Percentiles rank a stretch among this genome's conserved stretches.
These are phyloP conservation scores for Yarrowia keelungensis DNA, from an alignment of 805 yeast genomes.

Conservation along the genomic window DNA sequence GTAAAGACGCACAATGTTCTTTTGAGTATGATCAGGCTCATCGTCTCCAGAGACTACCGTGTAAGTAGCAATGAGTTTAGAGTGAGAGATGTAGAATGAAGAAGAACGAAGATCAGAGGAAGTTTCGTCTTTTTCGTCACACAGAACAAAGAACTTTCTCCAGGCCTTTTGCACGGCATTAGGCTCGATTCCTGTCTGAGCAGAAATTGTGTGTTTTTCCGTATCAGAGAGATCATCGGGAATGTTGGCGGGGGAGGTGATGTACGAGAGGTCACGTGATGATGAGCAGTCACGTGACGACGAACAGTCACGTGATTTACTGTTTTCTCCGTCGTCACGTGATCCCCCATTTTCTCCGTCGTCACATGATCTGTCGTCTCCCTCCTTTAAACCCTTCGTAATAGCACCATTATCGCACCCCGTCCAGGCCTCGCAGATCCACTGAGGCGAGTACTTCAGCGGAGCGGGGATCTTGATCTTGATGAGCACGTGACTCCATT, in stretches of 20 bases:
- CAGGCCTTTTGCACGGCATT: constrained; percentile 10
- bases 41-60: neutral
- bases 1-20: constrained; percentile 6
- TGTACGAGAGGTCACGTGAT: neutral
- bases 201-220: constrained; percentile 5
- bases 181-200: constrained; percentile 25
- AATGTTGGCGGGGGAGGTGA: neutral
- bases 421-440: constrained; percentile 42
- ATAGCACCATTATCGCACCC: constrained; percentile 17
- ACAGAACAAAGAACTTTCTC: constrained; percentile 14
- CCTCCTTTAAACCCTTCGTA: neutral
- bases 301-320: too few species aligned
- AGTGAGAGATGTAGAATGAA: constrained; percentile 1
- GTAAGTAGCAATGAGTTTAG: neutral
- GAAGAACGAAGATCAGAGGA: neutral
- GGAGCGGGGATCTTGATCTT: constrained; percentile 48
- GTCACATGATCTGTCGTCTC: too few species aligned
- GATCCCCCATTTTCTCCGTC: neutral
- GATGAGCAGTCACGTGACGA: too few species aligned
- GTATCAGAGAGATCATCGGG: neutral
- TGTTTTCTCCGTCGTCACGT: neutral
- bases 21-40: neutral
- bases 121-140: neutral
- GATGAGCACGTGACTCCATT: constrained; percentile 44
- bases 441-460: constrained; percentile 45